Evolutionary conservation across 495 filamentous ascomycete species (phyloP), one percentile per base, ranked within the genome.

Genomic region (Daldinia loculata): DNA sequence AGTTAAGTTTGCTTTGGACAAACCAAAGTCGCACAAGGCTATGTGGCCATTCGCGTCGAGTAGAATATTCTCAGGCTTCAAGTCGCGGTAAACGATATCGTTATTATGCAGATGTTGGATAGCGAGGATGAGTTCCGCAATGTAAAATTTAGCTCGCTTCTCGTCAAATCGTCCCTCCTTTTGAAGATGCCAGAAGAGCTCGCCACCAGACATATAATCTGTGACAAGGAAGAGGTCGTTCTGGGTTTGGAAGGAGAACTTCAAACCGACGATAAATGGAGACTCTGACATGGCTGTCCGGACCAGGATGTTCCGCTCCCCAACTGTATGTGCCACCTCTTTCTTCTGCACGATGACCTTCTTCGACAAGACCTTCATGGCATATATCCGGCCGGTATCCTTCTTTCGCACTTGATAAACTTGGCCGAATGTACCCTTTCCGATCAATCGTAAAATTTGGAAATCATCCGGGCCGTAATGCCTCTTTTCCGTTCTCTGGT

Each of bases 281-380:
- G 95, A 99, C 58, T 97, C 93, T 22, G 94, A 88, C 85, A 91
- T 98, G 36, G 95, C 96, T 14, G 95, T 99, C 56, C 95, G 90
- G 26, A 99, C 95, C 39, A 99, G 84, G 63, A 99, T 99, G 77
- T 99, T 99, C 32, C 95, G 89, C 81, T 99, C 96, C 62, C 95
- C 95, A 15, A 99, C 87, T 2, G 95, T 99, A 79, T 99, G 95
- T 17, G 94, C 93, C 48, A 99, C 93, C 80, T 99, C 95, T 80
- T 99, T 99, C 87, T 99, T 99, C 80, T 99, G 95, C 15, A 99
- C 95, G 62, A 99, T 98, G 56, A 99, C 95, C 84, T 98, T 99
- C 86, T 99, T 99, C 11, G 95, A 97, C 22, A 99, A 83, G 2
- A 98, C 94, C 78, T 99, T 99, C 95, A 99, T 99, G 43, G 95